Base-by-base conservation (phyloP, 2,329 filamentous ascomycete genomes). In the Beauveria caledonica region DNA sequence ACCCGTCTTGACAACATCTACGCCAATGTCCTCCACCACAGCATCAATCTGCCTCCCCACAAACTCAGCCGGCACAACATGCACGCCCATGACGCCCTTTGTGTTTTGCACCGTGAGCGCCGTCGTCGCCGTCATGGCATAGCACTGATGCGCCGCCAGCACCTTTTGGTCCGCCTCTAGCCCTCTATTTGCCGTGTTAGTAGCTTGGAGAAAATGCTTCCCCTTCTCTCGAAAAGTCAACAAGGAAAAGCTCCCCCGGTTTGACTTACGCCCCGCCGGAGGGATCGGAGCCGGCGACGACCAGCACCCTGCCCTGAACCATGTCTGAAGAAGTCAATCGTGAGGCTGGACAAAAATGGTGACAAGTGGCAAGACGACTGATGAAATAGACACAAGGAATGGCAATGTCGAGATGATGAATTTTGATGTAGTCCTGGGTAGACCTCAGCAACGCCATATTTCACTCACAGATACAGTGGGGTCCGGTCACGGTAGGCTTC, bases 91-190 rank as follows among this genome's bases (percentile, higher is more conserved):
- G 15, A 97, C 92, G 5, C 91, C 91, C 58, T 83, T 80, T 0
- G 94, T 99, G 74, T 97, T 96, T 71, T 97, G 94, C 17, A 91
- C 92, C n/a, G 94, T 99, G 69, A 99, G 78, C 21, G 93, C 93
- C 15, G 93, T 95, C 10, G 93, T 97, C 23, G 92, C 91, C 55
- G 93, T 97, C 86, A 97, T 95, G 62, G 91, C 92, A 79, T 97
- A 97, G 76, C 90, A 94, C 62, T 88, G 87, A 82, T 97, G 92
- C 19, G 90, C 90, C 49, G 92, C 89, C 63, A 96, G 88, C 63
- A 96, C 92, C 72, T 96, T 96, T 71, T 97, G 92, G 72, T 97
- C 93, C 44, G 93, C 94, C 74, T 99, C 93, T 39, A 99, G 84
- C 56, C 93, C 94, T 60, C 92, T 96, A 68, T 40, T 25, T 13